Conservation (phyloP, 2,329 filamentous ascomycete species). For the Neonectria faginata region DNA sequence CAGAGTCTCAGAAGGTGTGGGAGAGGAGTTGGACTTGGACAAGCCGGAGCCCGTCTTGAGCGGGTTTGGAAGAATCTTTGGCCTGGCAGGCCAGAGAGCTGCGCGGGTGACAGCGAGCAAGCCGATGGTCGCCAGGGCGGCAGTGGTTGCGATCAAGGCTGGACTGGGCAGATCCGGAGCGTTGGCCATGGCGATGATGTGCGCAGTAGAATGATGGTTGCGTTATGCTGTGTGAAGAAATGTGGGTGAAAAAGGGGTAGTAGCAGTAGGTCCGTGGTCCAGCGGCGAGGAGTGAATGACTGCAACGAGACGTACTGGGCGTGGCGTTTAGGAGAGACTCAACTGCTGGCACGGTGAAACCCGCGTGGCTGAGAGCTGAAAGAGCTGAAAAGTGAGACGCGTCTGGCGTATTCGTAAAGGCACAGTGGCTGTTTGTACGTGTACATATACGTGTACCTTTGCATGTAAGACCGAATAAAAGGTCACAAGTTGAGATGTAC, state of each 20-base stretch:
- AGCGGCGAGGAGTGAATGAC: neutral
- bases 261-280: neutral
- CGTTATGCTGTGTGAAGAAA: neutral
- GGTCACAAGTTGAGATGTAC: neutral
- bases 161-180: conserved; percentile 33
- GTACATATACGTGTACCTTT: no score
- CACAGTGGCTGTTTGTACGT: no score
- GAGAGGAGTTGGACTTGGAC: conserved; percentile 52
- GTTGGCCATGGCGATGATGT: conserved; percentile 11
- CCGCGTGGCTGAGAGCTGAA: neutral
- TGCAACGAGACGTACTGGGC: neutral
- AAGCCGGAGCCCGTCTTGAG: conserved; percentile 55
- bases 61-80: conserved; percentile 58
- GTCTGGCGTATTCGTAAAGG: neutral
- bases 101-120: conserved; percentile 51
- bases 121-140: conserved; percentile 56
- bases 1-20: conserved; percentile 50
- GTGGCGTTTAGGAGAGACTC: no score
- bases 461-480: neutral
- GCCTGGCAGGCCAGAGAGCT: conserved; percentile 56
- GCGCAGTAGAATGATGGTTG: neutral
- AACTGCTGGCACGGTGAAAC: neutral
- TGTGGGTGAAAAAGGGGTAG: neutral
- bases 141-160: conserved; percentile 53
- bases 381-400: neutral